These are phyloP conservation scores for Neofusicoccum laricinum DNA, from an alignment of 2,329 filamentous ascomycete species.

Conservation along the genomic window DNA sequence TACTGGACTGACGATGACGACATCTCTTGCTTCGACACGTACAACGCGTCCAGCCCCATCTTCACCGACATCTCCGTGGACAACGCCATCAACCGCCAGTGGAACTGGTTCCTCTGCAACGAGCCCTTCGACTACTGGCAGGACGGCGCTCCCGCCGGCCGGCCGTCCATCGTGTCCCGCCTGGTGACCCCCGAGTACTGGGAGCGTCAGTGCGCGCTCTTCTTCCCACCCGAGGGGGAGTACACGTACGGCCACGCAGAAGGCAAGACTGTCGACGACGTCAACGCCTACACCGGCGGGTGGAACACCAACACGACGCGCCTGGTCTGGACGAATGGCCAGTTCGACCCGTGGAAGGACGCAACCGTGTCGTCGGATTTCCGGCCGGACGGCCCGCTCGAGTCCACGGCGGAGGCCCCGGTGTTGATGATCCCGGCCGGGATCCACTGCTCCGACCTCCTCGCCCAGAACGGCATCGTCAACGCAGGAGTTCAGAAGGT, in stretches of 20 bases:
- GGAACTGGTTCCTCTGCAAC: constrained; percentile 62
- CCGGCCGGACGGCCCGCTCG: constrained; percentile 54
- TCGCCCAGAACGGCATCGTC: constrained; percentile 43
- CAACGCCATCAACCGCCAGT: constrained; percentile 53
- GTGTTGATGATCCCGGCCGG: constrained; percentile 54
- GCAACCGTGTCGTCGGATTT: constrained; percentile 52
- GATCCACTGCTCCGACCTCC: constrained; percentile 57
- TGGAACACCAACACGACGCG: constrained; percentile 55
- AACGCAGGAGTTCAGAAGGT: constrained; percentile 50
- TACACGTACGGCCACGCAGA: constrained; percentile 49
- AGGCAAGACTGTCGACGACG: constrained; percentile 46
- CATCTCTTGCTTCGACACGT: constrained; percentile 53
- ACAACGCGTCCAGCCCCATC: constrained; percentile 48
- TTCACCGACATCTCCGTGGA: constrained; percentile 50
- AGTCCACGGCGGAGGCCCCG: constrained; percentile 47
- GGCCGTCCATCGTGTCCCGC: constrained; percentile 51
- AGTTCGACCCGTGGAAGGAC: constrained; percentile 60
- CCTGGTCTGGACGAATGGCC: constrained; percentile 58
- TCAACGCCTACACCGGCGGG: constrained; percentile 56
- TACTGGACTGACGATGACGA: constrained; percentile 41
- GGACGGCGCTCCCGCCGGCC: constrained; percentile 48
- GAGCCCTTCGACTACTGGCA: constrained; percentile 61
- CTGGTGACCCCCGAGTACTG: constrained; percentile 52
- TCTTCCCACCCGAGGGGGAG: constrained; percentile 53
- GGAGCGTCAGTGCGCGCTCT: constrained; percentile 54